Base-by-base conservation (phyloP, 768 basidiomycete species). In the Lentinula lateritia region DNA sequence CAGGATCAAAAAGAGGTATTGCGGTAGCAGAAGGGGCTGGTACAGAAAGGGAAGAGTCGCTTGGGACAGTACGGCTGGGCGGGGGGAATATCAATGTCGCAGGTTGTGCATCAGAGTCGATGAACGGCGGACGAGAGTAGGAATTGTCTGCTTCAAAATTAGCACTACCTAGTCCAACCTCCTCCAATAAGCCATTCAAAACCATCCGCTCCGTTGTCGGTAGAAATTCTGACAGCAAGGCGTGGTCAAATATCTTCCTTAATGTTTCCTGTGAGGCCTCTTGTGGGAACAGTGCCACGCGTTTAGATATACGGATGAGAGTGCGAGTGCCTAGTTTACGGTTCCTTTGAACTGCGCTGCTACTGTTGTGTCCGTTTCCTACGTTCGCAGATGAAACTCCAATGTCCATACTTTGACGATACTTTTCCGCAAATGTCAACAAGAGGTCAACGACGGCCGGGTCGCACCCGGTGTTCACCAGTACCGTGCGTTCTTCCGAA, bases 311-410 rank as follows among this genome's bases (percentile, higher is more conserved):
- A 57, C 86, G 73, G 12, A 86, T 72, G 9, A 89, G 75, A 6
- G 85, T 74, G 6, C 86, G 71, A 32, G 86, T 89, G 13, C 87
- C 87, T 10, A 89, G 78, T 65, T 82, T 84, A 38, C 86, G 75
- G 66, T 83, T 85, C 72, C 84, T 87, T 66, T 85, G 76, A 12
- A 83, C 55, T 56, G 38, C 41, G 23, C 13, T 56, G 55, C n/a
- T 43, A 13, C 23, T 43, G 16, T 23, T n/a, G 18, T 39, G 43
- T 23, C 23, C 55, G 15, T 12, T 41, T 16, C 16, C 34, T 28
- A 9, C 77, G 53, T 78, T 80, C 36, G 87, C 85, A 1, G 77
- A 72, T 4, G 81, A 80, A 71, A 86, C 78, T 65, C 34, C 52
- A 2, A 39, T 28, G 10, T 41, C 55, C 55, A 56, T 56, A 16